phyloP scores from a whole-genome alignment of 75 land plant genomes.

The Chamaecyparis obtusa region DNA sequence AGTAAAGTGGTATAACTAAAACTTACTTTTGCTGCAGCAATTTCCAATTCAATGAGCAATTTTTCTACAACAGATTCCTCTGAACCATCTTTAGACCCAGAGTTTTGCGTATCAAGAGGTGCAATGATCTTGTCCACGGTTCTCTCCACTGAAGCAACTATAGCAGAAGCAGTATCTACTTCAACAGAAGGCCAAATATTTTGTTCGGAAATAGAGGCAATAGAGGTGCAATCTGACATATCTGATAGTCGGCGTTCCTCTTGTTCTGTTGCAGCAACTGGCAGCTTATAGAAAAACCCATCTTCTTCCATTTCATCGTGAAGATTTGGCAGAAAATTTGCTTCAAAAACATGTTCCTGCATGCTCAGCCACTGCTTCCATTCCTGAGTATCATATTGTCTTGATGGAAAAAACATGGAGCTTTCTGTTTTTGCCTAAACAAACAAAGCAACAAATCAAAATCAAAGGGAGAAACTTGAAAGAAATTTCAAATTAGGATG shows the following conservation, averaged over 20 bases:
- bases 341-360: slow-evolving; percentile 24
- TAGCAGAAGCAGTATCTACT: slow-evolving; percentile 19
- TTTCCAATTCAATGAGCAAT: slow-evolving; percentile 30
- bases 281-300: slow-evolving; percentile 8
- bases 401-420: background rate
- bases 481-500: background rate
- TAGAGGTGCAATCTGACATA: slow-evolving; percentile 57
- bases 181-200: slow-evolving; percentile 29
- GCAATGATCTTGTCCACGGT: slow-evolving; percentile 26
- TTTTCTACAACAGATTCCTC: slow-evolving; percentile 24
- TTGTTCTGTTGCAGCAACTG: slow-evolving; percentile 26
- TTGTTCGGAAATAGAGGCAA: slow-evolving; percentile 32
- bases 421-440: slow-evolving; percentile 3
- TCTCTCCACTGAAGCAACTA: slow-evolving; percentile 24
- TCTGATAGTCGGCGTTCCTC: slow-evolving; percentile 67
- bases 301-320: background rate
- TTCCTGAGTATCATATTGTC: slow-evolving; percentile 8
- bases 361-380: slow-evolving; percentile 30
- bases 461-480: background rate
- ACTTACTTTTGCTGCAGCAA: slow-evolving; percentile 30
- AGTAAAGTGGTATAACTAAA: background rate
- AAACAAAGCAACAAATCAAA: background rate
- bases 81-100: slow-evolving; percentile 12
- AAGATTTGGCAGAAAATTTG: slow-evolving; percentile 4
- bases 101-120: slow-evolving; percentile 17